Evolutionary conservation across 2,329 filamentous ascomycete genomes (phyloP).

Genomic region (Beauveria asiatica): DNA sequence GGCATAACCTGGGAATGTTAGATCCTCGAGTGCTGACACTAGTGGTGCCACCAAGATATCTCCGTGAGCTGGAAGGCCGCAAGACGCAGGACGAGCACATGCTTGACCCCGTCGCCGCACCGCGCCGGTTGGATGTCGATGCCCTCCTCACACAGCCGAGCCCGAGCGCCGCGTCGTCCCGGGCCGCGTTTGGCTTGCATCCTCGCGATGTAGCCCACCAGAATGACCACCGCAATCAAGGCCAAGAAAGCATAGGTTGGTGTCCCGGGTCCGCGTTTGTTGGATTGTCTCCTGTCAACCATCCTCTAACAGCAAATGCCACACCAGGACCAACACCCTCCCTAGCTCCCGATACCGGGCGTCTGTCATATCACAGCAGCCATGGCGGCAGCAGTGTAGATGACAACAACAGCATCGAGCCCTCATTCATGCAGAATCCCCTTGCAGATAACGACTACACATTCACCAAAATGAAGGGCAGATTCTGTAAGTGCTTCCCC

Average conservation of each 20-base stretch:
- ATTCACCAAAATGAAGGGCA: conserved; percentile 22
- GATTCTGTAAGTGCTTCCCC: conserved; percentile 20
- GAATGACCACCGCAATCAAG: background rate
- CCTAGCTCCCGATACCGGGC: conserved; percentile 5
- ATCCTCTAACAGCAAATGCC: background rate
- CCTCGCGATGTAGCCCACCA: conserved; percentile 8
- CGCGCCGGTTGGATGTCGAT: conserved; percentile 6
- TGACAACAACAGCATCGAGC: conserved; percentile 9
- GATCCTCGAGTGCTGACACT: background rate
- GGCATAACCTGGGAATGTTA: background rate
- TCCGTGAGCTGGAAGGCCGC: conserved; percentile 10
- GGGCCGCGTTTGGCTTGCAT: conserved; percentile 5
- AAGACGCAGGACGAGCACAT: conserved; percentile 2
- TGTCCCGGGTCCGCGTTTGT: background rate
- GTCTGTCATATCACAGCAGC: conserved; percentile 8
- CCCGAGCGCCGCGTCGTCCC: background rate
- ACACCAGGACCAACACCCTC: conserved; percentile 8
- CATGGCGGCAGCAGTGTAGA: conserved; percentile 7
- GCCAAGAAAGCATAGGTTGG: conserved; percentile 7
- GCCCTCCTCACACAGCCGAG: conserved; percentile 5
- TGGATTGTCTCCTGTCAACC: background rate
- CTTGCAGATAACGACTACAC: conserved; percentile 25
- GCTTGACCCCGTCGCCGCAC: conserved; percentile 8
- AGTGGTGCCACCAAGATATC: conserved; percentile 1
- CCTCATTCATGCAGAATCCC: conserved; percentile 18